A percentile compares a stretch with the other conserved stretches of the same genome.
These are phyloP conservation scores for Chondrus crispus DNA, from an alignment of 23 red algal genomes.

Conservation along the genomic window DNA sequence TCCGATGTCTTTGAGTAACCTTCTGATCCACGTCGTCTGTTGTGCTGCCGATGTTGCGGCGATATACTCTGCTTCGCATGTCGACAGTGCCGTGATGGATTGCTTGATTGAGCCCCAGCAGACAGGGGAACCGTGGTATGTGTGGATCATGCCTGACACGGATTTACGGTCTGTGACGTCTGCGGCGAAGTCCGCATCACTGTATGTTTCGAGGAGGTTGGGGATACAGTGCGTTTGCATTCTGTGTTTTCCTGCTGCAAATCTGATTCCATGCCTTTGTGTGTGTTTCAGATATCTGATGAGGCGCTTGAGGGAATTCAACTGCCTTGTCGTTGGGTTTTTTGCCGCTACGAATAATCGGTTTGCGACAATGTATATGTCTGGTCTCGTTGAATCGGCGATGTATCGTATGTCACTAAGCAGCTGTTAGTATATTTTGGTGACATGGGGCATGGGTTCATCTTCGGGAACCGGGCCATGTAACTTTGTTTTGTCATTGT, in stretches of 20 bases:
- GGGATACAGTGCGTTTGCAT: no score
- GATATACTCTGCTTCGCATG: not conserved
- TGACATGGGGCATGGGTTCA: no score
- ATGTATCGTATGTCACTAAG: no score
- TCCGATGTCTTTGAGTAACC: no score
- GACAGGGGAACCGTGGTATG: not conserved
- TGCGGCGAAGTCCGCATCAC: not conserved
- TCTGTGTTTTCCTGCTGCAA: not conserved
- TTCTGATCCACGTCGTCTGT: no score
- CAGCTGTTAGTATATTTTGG: no score
- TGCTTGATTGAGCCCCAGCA: not conserved
- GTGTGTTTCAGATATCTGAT: not conserved
- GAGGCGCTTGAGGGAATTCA: not conserved
- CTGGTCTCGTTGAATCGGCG: no score
- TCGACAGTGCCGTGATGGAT: not conserved
- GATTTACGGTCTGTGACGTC: not conserved
- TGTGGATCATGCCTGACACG: not conserved
- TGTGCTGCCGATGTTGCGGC: not conserved
- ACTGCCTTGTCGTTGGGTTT: not conserved
- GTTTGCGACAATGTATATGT: no score
- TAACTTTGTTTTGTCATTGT: no score
- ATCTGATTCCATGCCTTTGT: not conserved
- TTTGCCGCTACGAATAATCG: no score
- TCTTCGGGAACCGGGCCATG: no score
- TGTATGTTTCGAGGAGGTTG: not conserved